Base-by-base conservation (phyloP, 2,329 filamentous ascomycete species). In the Penicillium sp. region DNA sequence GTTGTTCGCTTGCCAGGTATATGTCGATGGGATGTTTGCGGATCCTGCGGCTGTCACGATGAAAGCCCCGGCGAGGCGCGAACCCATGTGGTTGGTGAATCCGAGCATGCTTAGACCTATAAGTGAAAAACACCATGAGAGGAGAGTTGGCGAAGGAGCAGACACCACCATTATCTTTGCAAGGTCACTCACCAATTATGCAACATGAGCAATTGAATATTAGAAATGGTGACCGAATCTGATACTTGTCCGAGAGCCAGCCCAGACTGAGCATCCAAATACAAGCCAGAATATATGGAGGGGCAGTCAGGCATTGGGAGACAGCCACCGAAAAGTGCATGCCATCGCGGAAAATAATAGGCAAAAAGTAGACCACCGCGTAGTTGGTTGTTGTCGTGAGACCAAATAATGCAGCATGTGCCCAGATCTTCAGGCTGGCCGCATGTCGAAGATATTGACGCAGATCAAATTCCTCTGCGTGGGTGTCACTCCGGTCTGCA, bases 291-390 rank as follows among this genome's bases (percentile, higher is more conserved):
- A 87, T 84, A 91, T 7, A 89, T 89, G 53, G 53, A 0, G 89
- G 90, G 0, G 91, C 90, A 4, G 89, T 83, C 5, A 93, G 85
- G 71, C 90, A 91, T 75, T 92, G 90, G 0, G 90, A 81, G 53
- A 81, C 80, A 7, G 83, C 88, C 5, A 89, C 81, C 51, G 76
- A 81, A 79, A 91, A 93, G 15, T 86, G 84, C 81, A 93, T 85
- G 19, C 83, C 83, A 26, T 77, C 66, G 8, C 72, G 71, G 6
- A 96, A 85, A 68, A 95, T 91, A 70, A 93, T 86, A 7, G 91
- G 91, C 4, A 93, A 78, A 72, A 93, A 94, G 75, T 91, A 94
- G 2, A 90, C 89, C 8, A 95, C 84, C 0, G 91, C 87, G 73
- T 95, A 95, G n/a, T 85, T 84, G 55, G 91, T 85, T 11, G 90